Evolutionary conservation across 495 filamentous ascomycete species (phyloP), one percentile per base, ranked within the genome.

Genomic region (Aspergillus steynii): DNA sequence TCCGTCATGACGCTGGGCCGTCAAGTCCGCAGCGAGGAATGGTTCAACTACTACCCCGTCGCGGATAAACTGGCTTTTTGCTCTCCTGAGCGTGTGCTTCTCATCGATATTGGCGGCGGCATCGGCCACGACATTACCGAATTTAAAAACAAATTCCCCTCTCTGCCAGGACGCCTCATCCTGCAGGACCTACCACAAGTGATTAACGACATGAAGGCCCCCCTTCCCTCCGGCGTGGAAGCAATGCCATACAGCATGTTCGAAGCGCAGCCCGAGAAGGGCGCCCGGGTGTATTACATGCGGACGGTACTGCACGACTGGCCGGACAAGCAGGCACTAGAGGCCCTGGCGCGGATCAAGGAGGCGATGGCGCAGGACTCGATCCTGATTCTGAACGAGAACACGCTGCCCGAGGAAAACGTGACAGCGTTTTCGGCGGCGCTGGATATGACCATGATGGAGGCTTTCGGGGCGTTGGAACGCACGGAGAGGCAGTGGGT

Each of bases 81-180:
- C 34, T 45, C 60, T n/a, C 10, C 53, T 7, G 61, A 76, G 7
- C 51, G 59, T 0, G 70, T 74, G 9, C 63, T 85, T 2, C 61
- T 86, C 0, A 80, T 86, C 9, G 85, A 87, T 69, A 71, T 85
- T 4, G 82, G 77, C 29, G 84, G 82, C 8, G 73, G 73, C 20
- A 49, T 68, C 0, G 84, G 84, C 1, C 77, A 84, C 45, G 79
- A 86, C 53, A 61, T 84, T 0, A 47, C 59, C 4, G 62, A 56
- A 2, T 79, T 86, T 57, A 63, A 55, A 4, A 31, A 55, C 2
- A 64, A 71, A 31, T 66, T 73, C 34, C 78, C 79, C 0, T 46
- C 68, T 5, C 42, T 77, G 0, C 70, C 70, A 0, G 82, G 80
- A 1, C 64, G 65, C 6, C 63, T 86, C 1, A 64, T 86, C 15